Conservation (phyloP, 1,139 yeast species). For the Debaryomyces sp. region DNA sequence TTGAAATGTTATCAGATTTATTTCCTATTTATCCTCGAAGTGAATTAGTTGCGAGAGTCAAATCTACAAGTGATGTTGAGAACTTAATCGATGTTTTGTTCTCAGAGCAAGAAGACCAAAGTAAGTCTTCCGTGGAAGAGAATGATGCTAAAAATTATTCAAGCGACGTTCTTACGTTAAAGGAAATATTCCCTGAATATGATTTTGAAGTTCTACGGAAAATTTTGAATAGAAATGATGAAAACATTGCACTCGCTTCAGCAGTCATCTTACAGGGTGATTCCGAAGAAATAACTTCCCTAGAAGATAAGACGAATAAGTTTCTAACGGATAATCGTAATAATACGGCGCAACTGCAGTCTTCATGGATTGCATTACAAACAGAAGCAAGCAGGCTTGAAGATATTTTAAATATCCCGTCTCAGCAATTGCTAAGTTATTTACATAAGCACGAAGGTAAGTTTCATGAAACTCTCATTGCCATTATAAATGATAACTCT, state of each 20-base stretch:
- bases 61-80: conserved; percentile 22
- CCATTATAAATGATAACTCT: conserved; percentile 24
- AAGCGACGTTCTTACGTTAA: conserved; percentile 15
- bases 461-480: conserved; percentile 28
- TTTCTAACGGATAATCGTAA: neutral
- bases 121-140: neutral
- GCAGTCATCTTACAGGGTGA: neutral
- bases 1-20: conserved; percentile 20
- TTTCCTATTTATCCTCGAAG: conserved; percentile 31
- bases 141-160: neutral
- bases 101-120: conserved; percentile 7
- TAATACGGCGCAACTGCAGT: neutral
- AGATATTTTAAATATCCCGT: conserved; percentile 5
- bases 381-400: neutral
- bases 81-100: conserved; percentile 26
- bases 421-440: conserved; percentile 8
- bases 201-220: conserved; percentile 17
- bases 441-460: conserved; percentile 19
- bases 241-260: conserved; percentile 20
- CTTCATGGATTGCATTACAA: conserved; percentile 6
- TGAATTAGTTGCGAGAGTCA: conserved; percentile 27
- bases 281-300: neutral
- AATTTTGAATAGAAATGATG: conserved; percentile 18
- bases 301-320: neutral
- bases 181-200: conserved; percentile 27